Conservation (phyloP, 148 eudicot genomes). For the Cornus suecica region DNA sequence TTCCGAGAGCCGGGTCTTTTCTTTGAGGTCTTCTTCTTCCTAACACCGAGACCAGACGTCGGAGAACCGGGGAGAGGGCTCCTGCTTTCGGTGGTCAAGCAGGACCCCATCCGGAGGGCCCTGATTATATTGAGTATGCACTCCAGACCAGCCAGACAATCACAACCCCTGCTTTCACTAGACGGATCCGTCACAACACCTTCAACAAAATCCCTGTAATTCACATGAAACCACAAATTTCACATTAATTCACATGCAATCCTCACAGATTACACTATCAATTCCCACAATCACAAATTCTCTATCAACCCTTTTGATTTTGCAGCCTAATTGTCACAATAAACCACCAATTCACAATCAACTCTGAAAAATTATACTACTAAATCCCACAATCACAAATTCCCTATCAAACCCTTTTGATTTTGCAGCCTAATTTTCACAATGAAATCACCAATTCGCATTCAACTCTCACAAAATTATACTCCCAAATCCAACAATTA, state of each 20-base stretch:
- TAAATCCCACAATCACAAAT: too few species aligned
- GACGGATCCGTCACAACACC: constrained; percentile 49
- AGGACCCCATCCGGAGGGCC: constrained; percentile 94
- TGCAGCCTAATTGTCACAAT: neutral
- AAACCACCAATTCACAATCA: too few species aligned
- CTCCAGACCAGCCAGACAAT: constrained; percentile 64
- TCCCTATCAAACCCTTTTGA: neutral
- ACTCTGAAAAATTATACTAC: too few species aligned
- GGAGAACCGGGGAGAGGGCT: constrained; percentile 66
- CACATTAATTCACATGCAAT: too few species aligned
- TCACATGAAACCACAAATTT: too few species aligned
- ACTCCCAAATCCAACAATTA: neutral
- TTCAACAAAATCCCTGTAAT: neutral
- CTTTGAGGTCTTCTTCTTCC: constrained; percentile 46
- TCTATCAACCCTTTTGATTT: neutral
- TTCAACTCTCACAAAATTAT: neutral
- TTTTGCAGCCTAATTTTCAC: neutral
- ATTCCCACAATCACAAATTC: too few species aligned
- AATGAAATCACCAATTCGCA: neutral
- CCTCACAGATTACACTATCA: too few species aligned
- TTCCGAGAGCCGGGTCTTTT: constrained; percentile 44
- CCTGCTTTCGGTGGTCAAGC: constrained; percentile 77
- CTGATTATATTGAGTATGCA: constrained; percentile 66
- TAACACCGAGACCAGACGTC: constrained; percentile 29
- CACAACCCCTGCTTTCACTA: constrained; percentile 40